Conservation (phyloP, 2,329 filamentous ascomycete genomes). For the Phaeosphaeriaceae sp. region DNA sequence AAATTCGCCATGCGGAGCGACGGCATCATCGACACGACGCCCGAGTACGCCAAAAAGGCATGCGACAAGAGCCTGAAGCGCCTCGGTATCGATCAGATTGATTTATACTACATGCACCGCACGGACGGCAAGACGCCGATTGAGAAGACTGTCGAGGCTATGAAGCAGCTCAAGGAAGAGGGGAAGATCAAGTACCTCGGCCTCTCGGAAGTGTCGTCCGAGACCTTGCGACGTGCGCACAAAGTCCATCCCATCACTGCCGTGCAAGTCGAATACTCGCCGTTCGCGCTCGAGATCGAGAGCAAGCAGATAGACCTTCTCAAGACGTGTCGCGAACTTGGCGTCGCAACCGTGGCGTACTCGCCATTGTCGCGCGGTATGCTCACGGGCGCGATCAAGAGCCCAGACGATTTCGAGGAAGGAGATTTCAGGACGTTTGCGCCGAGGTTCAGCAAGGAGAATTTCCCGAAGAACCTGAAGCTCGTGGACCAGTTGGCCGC, state of each 20-base stretch:
- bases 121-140: slow-evolving; percentile 54
- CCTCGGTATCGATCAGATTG: slow-evolving; percentile 52
- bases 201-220: slow-evolving; percentile 54
- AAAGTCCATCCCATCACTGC: slow-evolving; percentile 56
- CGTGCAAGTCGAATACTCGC: slow-evolving; percentile 60
- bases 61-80: slow-evolving; percentile 50
- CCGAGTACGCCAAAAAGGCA: slow-evolving; percentile 51
- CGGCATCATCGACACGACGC: slow-evolving; percentile 45
- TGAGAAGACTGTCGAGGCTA: slow-evolving; percentile 57
- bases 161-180: slow-evolving; percentile 63
- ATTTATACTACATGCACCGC: slow-evolving; percentile 55
- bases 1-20: slow-evolving; percentile 48
- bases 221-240: slow-evolving; percentile 57
- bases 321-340: slow-evolving; percentile 53
- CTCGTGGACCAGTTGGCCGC: slow-evolving; percentile 40
- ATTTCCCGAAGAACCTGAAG: slow-evolving; percentile 46
- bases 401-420: slow-evolving; percentile 55
- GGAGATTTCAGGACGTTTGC: slow-evolving; percentile 29
- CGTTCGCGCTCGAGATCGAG: slow-evolving; percentile 59
- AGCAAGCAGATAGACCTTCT: slow-evolving; percentile 44
- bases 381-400: slow-evolving; percentile 32
- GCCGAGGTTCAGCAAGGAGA: slow-evolving; percentile 54
- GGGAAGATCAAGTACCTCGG: slow-evolving; percentile 60
- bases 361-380: slow-evolving; percentile 48
- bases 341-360: slow-evolving; percentile 50